Evolutionary conservation across 495 filamentous ascomycete genomes (phyloP).

Genomic region (Penicillium pancosmium): DNA sequence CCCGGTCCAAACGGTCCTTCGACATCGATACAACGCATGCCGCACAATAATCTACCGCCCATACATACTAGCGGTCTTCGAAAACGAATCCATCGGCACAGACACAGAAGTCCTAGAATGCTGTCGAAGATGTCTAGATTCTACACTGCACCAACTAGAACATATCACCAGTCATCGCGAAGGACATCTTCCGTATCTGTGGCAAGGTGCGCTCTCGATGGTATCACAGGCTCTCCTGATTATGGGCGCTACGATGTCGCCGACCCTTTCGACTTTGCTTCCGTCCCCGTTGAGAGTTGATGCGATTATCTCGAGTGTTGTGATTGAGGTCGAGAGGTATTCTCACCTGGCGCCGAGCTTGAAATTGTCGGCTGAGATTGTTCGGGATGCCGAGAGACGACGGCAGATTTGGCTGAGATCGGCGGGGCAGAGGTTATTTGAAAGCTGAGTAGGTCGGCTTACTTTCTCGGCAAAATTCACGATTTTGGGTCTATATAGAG

Average conservation of each 20-base stretch:
- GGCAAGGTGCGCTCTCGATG: slow-evolving; percentile 81
- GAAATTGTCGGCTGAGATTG: slow-evolving; percentile 71
- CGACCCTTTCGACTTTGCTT: slow-evolving; percentile 66
- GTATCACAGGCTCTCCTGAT: slow-evolving; percentile 78
- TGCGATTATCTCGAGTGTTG: slow-evolving; percentile 72
- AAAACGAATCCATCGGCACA: slow-evolving; percentile 71
- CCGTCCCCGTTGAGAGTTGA: slow-evolving; percentile 66
- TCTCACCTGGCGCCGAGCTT: slow-evolving; percentile 75
- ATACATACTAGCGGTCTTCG: slow-evolving; percentile 77
- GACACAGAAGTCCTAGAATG: slow-evolving; percentile 73
- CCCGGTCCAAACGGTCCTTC: slow-evolving; percentile 75
- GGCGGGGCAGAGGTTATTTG: slow-evolving; percentile 3
- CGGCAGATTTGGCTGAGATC: slow-evolving; percentile 48
- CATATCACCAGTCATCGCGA: slow-evolving; percentile 78
- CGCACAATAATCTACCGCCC: slow-evolving; percentile 84
- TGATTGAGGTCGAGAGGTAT: slow-evolving; percentile 72
- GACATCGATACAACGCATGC: slow-evolving; percentile 80
- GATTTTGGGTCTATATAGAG: too few relatives aligned
- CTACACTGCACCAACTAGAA: slow-evolving; percentile 77
- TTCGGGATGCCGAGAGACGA: slow-evolving; percentile 75
- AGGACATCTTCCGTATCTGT: slow-evolving; percentile 84
- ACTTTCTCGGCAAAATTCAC: too few relatives aligned
- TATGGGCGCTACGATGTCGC: slow-evolving; percentile 85
- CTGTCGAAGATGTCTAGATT: slow-evolving; percentile 80
- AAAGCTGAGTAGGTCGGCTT: too few relatives aligned